A percentile compares a stretch with the other conserved stretches of the same genome.
Conservation (phyloP, 164 flowering plant genomes). For the Nymphaea thermarum region DNA sequence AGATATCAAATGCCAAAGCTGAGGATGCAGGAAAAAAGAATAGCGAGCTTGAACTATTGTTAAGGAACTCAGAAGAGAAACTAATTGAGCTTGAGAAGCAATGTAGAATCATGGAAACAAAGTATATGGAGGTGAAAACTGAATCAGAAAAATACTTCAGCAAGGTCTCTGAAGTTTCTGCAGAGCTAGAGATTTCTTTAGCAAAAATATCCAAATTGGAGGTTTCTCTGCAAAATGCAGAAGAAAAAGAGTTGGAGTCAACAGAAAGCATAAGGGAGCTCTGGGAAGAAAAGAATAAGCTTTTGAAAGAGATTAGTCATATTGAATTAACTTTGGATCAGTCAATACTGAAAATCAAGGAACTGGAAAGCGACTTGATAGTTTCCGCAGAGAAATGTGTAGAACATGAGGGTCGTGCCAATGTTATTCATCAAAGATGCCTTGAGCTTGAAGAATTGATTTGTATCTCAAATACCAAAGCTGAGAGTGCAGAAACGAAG, state of each 20-base stretch:
- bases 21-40: slow-evolving; percentile 41
- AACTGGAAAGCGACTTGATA: not conserved
- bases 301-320: slow-evolving; percentile 20
- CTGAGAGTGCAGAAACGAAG: not conserved
- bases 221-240: slow-evolving; percentile 36
- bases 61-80: slow-evolving; percentile 54
- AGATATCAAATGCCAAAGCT: slow-evolving; percentile 50
- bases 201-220: slow-evolving; percentile 49
- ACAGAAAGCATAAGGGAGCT: slow-evolving; percentile 30
- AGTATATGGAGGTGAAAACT: slow-evolving; percentile 38
- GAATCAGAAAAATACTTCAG: slow-evolving; percentile 29
- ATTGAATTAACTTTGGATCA: slow-evolving; percentile 16
- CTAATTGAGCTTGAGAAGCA: slow-evolving; percentile 76
- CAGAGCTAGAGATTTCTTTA: slow-evolving; percentile 50
- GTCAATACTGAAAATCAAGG: not conserved
- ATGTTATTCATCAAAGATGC: not conserved
- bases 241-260: slow-evolving; percentile 53
- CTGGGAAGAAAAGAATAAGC: slow-evolving; percentile 45
- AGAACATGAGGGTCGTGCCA: not conserved
- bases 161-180: slow-evolving; percentile 43
- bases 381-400: not conserved
- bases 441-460: not conserved
- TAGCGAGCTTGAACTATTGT: slow-evolving; percentile 52
- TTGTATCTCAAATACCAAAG: not conserved
- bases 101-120: slow-evolving; percentile 37